phyloP scores from a whole-genome alignment of 2,329 filamentous ascomycete species.

The Capronia epimyces region DNA sequence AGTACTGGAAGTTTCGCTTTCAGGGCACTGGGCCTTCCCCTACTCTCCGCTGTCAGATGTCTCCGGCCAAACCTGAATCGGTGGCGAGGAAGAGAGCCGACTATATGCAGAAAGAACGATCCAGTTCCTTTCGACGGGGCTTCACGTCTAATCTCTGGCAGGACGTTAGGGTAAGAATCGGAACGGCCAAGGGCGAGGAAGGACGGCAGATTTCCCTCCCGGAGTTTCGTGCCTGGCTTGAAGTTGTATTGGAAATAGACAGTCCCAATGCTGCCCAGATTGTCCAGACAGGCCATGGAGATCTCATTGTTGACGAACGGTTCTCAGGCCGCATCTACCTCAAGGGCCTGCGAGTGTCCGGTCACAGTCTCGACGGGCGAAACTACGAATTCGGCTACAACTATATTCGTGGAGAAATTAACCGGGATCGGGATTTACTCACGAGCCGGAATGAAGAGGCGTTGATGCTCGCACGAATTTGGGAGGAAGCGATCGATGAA shows the following conservation, averaged over 20 bases:
- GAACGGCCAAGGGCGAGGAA: conserved; percentile 3
- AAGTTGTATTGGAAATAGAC: conserved; percentile 17
- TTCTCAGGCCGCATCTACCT: conserved; percentile 15
- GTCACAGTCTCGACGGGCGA: background rate
- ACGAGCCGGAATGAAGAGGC: conserved; percentile 7
- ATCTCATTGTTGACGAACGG: conserved; percentile 11
- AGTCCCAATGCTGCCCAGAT: conserved; percentile 3
- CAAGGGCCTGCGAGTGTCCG: conserved; percentile 13
- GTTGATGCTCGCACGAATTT: conserved; percentile 7
- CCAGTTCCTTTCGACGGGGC: conserved; percentile 4
- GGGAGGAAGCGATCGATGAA: conserved; percentile 7
- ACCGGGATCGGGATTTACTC: conserved; percentile 15
- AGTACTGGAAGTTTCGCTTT: conserved; percentile 27
- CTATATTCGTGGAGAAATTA: conserved; percentile 8
- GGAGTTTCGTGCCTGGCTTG: conserved; percentile 17
- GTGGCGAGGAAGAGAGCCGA: conserved; percentile 7
- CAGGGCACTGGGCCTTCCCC: background rate
- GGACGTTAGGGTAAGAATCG: conserved; percentile 17
- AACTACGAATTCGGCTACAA: conserved; percentile 12
- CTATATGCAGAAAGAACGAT: background rate
- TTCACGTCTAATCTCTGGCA: conserved; percentile 18
- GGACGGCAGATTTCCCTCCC: background rate
- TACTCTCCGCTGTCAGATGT: conserved; percentile 5
- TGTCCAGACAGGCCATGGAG: conserved; percentile 7
- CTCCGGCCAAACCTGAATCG: conserved; percentile 3